phyloP scores from a whole-genome alignment of 1,139 yeast genomes.

The Saccharomycopsis hybrid region DNA sequence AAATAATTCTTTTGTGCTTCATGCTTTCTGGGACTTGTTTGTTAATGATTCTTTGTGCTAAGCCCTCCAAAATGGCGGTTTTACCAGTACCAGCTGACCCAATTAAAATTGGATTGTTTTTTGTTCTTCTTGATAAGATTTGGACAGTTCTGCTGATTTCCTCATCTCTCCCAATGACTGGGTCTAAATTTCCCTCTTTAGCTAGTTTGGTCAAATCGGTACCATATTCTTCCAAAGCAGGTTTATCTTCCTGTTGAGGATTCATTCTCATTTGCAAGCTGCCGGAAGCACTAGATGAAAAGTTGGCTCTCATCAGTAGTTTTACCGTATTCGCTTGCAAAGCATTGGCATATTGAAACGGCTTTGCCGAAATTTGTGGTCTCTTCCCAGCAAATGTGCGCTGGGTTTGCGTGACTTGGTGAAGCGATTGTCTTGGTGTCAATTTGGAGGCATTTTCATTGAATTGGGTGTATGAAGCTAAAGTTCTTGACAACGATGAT shows the following conservation, averaged over 20 bases:
- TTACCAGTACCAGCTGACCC: conserved; percentile 98
- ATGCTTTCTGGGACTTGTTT: conserved; percentile 94
- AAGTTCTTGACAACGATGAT: no score
- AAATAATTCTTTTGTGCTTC: conserved; percentile 74
- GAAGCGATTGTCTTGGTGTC: no score
- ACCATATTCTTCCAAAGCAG: conserved; percentile 82
- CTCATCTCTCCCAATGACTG: conserved; percentile 95
- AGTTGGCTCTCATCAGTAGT: background rate
- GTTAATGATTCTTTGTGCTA: conserved; percentile 85
- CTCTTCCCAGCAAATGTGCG: no score
- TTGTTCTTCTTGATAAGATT: conserved; percentile 83
- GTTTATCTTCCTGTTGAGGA: conserved; percentile 39
- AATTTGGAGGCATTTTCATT: no score
- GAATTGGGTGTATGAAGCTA: no score
- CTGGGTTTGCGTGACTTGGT: no score
- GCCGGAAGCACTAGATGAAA: conserved; percentile 3
- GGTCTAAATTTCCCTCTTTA: conserved; percentile 84
- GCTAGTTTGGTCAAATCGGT: conserved; percentile 83
- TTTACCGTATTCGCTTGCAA: background rate
- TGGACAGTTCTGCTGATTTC: conserved; percentile 91
- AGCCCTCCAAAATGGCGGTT: conserved; percentile 92
- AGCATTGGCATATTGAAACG: no score
- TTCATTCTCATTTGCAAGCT: conserved; percentile 33
- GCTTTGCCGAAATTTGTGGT: no score
- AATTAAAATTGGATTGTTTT: conserved; percentile 87